Evolutionary conservation across 2,329 filamentous ascomycete genomes (phyloP), one percentile per base, ranked within the genome.

Genomic region (Fusarium ramigenum): DNA sequence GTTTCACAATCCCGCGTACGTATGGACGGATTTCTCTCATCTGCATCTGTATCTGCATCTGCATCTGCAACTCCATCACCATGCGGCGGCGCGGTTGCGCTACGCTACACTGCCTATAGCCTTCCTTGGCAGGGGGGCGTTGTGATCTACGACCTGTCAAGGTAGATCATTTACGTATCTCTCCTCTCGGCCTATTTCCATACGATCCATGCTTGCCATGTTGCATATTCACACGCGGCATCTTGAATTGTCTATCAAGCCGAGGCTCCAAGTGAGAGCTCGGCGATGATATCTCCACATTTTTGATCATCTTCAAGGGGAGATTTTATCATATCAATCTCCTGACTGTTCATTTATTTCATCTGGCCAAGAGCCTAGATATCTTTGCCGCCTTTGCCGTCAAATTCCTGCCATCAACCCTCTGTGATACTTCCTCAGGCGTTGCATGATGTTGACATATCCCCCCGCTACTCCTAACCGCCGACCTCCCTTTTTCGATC

Each of bases 21-120:
- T 36, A 39, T 47, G 50, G n/a, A 43, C 50, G 50, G n/a, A 43
- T 47, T 67, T 58, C n/a, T 50, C 47, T 67, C 68, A 67, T 77
- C 74, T 73, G 62, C 64, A 61, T 46, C 72, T 70, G 62, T 66
- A 59, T 77, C 74, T 72, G 64, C 64, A 59, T 19, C 74, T 70
- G 64, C 68, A 59, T 18, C 16, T 28, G 43, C 43, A 28, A 77
- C 60, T 63, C 34, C 62, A 60, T 71, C 69, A 60, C 66, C 63
- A 62, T 44, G 49, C 63, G 40, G 52, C 61, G 40, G 65, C 49
- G 52, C 63, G 40, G 65, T 49, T 58, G 43, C 42, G 37, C 42
- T 40, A 68, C 43, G 28, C 36, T 53, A 53, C 36, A n/a, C 42
- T 42, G 18, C 66, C 44, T 57, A 37, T 46, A 50, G 63, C 44